phyloP scores from a whole-genome alignment of 352 stramenopile genomes.

The Globisporangium ultimum region DNA sequence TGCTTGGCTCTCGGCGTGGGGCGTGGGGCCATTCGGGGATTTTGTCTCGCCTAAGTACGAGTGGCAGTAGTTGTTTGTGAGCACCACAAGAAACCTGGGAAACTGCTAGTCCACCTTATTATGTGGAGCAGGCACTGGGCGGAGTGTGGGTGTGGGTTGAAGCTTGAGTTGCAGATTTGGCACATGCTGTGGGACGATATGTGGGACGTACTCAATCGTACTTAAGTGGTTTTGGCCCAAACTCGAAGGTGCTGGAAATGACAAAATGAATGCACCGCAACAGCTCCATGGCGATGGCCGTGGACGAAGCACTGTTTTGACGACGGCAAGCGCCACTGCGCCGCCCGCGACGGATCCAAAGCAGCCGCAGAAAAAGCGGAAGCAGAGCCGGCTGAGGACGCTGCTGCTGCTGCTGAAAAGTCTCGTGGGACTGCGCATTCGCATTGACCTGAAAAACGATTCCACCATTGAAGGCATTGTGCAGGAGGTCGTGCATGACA shows the following conservation, averaged over 20 bases:
- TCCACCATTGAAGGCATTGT: conserved; percentile 72
- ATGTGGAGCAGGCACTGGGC: no score
- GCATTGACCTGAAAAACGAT: conserved; percentile 85
- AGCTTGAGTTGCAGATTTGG: background rate
- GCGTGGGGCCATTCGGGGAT: background rate
- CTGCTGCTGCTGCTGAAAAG: conserved; percentile 83
- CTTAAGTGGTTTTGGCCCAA: no score
- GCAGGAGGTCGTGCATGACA: conserved; percentile 81
- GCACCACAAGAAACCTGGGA: no score
- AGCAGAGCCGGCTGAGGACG: conserved; percentile 37
- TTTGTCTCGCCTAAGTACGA: conserved; percentile 5
- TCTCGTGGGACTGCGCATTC: conserved; percentile 74
- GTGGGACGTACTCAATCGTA: conserved; percentile 1
- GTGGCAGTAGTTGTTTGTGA: no score
- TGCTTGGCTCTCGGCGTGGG: conserved; percentile 5
- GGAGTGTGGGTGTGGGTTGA: no score
- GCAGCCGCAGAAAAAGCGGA: conserved; percentile 7
- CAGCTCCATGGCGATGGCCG: background rate
- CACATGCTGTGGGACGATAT: background rate
- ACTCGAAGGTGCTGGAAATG: background rate
- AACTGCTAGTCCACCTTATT: no score
- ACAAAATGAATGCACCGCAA: conserved; percentile 8
- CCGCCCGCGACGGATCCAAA: background rate
- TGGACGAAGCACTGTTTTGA: background rate
- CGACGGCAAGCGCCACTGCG: background rate